phyloP scores from a whole-genome alignment of 352 stramenopile genomes.

The Peronospora farinosa region DNA sequence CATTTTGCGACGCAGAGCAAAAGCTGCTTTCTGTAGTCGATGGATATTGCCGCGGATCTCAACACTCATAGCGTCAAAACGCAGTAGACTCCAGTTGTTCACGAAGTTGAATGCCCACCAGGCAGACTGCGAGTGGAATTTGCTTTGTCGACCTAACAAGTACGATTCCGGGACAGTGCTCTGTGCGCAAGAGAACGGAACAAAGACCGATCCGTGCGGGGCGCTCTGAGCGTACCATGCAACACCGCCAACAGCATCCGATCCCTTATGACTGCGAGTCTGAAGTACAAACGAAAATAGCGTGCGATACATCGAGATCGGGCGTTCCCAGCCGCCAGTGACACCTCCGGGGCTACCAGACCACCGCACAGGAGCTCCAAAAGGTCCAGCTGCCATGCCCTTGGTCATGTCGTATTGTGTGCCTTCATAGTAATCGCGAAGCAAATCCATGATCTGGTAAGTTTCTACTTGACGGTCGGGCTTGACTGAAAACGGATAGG shows the following conservation, averaged over 20 bases:
- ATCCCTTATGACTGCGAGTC: slow-evolving; percentile 22
- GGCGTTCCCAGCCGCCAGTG: slow-evolving; percentile 74
- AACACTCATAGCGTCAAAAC: slow-evolving; percentile 61
- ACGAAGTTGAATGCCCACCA: slow-evolving; percentile 87
- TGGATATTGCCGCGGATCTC: slow-evolving; percentile 41
- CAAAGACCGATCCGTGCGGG: slow-evolving; percentile 66
- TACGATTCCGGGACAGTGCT: slow-evolving; percentile 46
- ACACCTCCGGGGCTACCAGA: slow-evolving; percentile 43
- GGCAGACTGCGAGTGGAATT: slow-evolving; percentile 57
- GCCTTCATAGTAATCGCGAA: slow-evolving; percentile 88
- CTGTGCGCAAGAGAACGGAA: slow-evolving; percentile 63
- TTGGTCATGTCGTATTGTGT: slow-evolving; percentile 86
- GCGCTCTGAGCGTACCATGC: slow-evolving; percentile 63
- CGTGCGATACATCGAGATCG: slow-evolving; percentile 90
- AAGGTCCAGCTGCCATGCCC: slow-evolving; percentile 83
- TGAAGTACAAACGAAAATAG: slow-evolving; percentile 79
- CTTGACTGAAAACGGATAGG: slow-evolving; percentile 87
- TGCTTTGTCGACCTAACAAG: slow-evolving; percentile 53
- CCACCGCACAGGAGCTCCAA: slow-evolving; percentile 85
- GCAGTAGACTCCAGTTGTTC: slow-evolving; percentile 80
- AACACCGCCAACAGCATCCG: slow-evolving; percentile 44
- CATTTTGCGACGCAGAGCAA: slow-evolving; percentile 22
- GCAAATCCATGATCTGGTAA: slow-evolving; percentile 73
- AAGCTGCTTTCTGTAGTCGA: slow-evolving; percentile 37
- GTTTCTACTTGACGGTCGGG: slow-evolving; percentile 56